Evolutionary conservation across 225 moss, liverwort and hornwort genomes (phyloP).

Genomic region (Straminergon stramineum): DNA sequence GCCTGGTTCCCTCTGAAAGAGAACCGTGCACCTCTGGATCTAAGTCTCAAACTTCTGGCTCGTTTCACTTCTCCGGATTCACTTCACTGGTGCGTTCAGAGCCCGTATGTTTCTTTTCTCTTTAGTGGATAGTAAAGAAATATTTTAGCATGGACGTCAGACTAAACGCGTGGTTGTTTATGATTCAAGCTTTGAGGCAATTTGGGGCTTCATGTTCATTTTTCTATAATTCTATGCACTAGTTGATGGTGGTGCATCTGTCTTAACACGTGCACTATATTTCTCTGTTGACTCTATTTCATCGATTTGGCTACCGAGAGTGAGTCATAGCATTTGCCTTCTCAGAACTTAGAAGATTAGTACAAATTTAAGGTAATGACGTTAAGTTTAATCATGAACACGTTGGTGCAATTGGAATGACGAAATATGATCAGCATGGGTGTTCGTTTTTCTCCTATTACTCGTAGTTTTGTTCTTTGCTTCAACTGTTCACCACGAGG

Average conservation of each 20-base stretch:
- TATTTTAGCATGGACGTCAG: background rate
- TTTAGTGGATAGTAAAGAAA: background rate
- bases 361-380: background rate
- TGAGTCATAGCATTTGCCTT: background rate
- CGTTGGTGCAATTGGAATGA: background rate
- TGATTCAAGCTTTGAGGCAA: background rate
- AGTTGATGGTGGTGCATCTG: background rate
- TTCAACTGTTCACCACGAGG: background rate
- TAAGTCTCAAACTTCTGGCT: constrained; percentile 70
- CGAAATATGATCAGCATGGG: background rate
- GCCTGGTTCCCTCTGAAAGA: constrained; percentile 22
- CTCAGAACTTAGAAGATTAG: background rate
- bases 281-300: background rate
- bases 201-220: background rate
- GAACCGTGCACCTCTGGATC: constrained; percentile 56
- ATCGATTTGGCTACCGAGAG: background rate
- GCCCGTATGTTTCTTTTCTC: background rate
- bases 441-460: background rate
- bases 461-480: background rate
- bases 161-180: background rate
- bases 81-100: constrained; percentile 64
- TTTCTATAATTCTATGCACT: background rate
- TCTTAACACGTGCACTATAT: background rate
- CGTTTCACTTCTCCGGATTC: constrained; percentile 68
- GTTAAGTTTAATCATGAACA: background rate